Evolutionary conservation across 2,329 filamentous ascomycete genomes (phyloP).

Genomic region (Penicillium fuscoglaucum): DNA sequence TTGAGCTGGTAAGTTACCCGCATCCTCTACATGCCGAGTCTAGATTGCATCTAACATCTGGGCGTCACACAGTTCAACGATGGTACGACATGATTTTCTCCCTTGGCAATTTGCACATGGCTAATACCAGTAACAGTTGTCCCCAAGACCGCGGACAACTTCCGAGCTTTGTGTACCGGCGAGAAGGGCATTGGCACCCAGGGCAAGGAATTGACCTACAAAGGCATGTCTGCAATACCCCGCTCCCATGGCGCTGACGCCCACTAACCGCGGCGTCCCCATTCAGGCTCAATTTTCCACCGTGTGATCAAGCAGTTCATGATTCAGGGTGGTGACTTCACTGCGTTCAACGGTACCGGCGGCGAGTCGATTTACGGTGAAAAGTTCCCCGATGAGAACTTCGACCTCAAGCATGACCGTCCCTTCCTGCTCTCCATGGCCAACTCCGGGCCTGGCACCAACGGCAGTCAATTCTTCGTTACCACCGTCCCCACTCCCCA

Average conservation of each 20-base stretch:
- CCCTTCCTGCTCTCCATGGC: slow-evolving; percentile 97
- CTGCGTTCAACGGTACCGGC: slow-evolving; percentile 87
- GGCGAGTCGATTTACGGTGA: slow-evolving; percentile 96
- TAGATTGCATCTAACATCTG: slow-evolving; percentile 20
- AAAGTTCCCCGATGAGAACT: slow-evolving; percentile 98
- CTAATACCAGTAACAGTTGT: slow-evolving; percentile 56
- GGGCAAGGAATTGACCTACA: slow-evolving; percentile 88
- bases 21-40: slow-evolving; percentile 2
- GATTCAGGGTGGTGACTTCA: slow-evolving; percentile 98
- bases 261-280: slow-evolving; percentile 3
- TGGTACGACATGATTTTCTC: slow-evolving; percentile 37
- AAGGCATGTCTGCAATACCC: slow-evolving; percentile 50
- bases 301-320: slow-evolving; percentile 98
- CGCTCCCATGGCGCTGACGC: not conserved
- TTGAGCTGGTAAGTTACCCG: slow-evolving; percentile 68
- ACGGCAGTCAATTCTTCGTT: slow-evolving; percentile 97
- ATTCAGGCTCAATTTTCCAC: slow-evolving; percentile 77
- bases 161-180: slow-evolving; percentile 88
- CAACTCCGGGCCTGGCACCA: slow-evolving; percentile 92
- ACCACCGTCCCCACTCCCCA: slow-evolving; percentile 95
- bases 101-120: not conserved
- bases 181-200: slow-evolving; percentile 83
- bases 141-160: slow-evolving; percentile 95
- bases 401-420: slow-evolving; percentile 84
- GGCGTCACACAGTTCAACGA: slow-evolving; percentile 47